A percentile compares a stretch with the other conserved stretches of the same genome.
Evolutionary conservation across 164 flowering plant genomes (phyloP).

Genomic region (Sedum album): DNA sequence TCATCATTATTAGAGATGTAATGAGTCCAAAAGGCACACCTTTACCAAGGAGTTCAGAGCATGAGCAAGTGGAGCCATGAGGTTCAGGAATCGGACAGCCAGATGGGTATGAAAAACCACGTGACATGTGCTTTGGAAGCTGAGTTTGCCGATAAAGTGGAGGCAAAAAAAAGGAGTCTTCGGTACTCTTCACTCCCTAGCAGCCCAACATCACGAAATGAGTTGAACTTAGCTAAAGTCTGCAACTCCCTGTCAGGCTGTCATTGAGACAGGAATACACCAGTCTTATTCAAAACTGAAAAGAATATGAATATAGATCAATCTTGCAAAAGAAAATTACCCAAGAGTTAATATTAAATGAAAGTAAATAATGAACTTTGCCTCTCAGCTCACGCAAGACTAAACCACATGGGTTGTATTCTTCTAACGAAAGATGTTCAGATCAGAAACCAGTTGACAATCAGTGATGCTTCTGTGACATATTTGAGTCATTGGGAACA

Average conservation of each 20-base stretch:
- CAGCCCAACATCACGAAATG: not conserved
- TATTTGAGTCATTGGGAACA: not conserved
- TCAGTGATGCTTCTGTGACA: not conserved
- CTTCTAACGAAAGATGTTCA: not conserved
- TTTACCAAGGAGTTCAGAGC: not conserved
- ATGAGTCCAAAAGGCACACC: conserved; percentile 7
- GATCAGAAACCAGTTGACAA: not conserved
- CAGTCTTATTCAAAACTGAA: no score
- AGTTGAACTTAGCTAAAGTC: not conserved
- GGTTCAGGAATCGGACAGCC: not conserved
- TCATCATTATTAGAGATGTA: conserved; percentile 1
- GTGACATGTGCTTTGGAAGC: not conserved
- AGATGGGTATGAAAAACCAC: not conserved
- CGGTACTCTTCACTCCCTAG: not conserved
- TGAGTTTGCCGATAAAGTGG: not conserved
- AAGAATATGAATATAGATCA: no score
- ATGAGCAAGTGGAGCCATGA: conserved; percentile 5
- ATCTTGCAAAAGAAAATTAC: not conserved
- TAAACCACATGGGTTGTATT: not conserved
- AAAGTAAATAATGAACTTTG: not conserved
- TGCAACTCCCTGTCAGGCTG: no score
- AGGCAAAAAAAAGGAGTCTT: not conserved
- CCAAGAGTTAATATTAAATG: not conserved
- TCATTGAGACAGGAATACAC: no score
- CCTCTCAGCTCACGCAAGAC: not conserved